Base-by-base conservation (phyloP, 176 grass and related monocot species). In the Secale cereale region DNA sequence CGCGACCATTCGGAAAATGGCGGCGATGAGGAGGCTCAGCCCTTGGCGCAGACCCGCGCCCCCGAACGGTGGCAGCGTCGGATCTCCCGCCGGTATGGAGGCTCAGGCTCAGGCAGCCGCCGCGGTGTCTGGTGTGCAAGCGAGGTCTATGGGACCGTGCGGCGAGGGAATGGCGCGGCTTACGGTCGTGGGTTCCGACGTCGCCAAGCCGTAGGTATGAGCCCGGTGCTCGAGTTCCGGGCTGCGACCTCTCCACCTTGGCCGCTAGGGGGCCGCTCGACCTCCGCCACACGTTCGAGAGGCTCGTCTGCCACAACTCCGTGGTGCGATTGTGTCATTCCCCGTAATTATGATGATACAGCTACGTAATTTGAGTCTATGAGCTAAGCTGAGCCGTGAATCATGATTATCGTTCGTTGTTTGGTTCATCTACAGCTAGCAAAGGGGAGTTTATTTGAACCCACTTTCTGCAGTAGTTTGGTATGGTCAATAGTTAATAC, bases 231-330 rank as follows among this genome's bases (percentile, higher is more conserved):
- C 77, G 93, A 94, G 88, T 83, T 98, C 20, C 85, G 88, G 1
- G 91, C 0, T 98, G 96, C 77, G 91, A 98, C 73, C 80, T 98
- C 57, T 98, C 97, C 32, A 94, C 86, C 30, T 91, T 90, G 6
- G 81, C 84, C 9, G 91, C 91, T 14, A 92, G 87, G 84, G 96
- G 96, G 1, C 45, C 95, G 70, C 89, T 95, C 67, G 96, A 91
- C 30, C 96, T 98, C 59, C 90, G 91, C 11, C 86, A 94, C 88
- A 92, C 93, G 48, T 88, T 95, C 31, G 93, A 98, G 86, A 94
- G 76, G 64, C 78, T 98, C 41, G 54, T 94, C 70, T 95, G 97
- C 67, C 88, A 91, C 81, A 89, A 95, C 87, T 98, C 93, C 36
- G 95, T 89, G 81, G 97, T 98, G 82, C 87, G 83, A 28, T 78